Base-by-base conservation (phyloP, 1,284 basidiomycete genomes). In the Papiliotrema flavescens region DNA sequence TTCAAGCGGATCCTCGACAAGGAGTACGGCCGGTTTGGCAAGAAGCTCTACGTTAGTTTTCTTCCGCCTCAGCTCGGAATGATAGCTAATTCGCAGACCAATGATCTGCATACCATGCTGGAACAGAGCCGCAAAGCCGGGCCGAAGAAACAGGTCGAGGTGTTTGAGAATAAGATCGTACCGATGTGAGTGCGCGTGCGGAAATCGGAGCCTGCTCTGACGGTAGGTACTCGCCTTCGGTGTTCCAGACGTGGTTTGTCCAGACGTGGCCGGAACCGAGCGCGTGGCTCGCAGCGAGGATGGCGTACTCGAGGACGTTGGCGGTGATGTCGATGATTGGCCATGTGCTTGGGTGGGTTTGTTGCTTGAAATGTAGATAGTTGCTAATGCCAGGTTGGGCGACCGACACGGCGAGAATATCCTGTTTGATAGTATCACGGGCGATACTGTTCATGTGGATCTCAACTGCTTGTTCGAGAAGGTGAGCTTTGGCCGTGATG, bases 281-380 rank as follows among this genome's bases (percentile, higher is more conserved):
- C 0, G 88, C 90, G 0, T 99, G 96, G 96, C 81, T 98, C 28
- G 84, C 87, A 2, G 90, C 89, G 69, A 85, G 96, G 24, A 79
- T 91, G 57, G 83, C 86, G 2, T 99, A 95, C 70, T 87, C 85
- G 15, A 83, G 95, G 42, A 98, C 96, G 0, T 83, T 88, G 0
- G 96, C 96, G 0, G 96, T 98, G 47, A 98, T 98, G 89, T 96
- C 90, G 3, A 98, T 99, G 88, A 91, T 98, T 24, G 96, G 96
- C 20, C 96, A 90, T 65, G 95, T 99, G 35, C 80, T 99, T 9
- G 96, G 95, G 90, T 94, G 60, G 58, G 84, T 73, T 8, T 14
- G 17, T 20, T 22, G 24, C 13, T 26, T 32, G 9, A 36, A 14
- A 19, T 22, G 49, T 20, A 17, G 43, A 17, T 35, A 24, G 46